These are phyloP conservation scores for Lasiosphaeriaceae sp. DNA, from an alignment of 495 filamentous ascomycete genomes.

Conservation along the genomic window DNA sequence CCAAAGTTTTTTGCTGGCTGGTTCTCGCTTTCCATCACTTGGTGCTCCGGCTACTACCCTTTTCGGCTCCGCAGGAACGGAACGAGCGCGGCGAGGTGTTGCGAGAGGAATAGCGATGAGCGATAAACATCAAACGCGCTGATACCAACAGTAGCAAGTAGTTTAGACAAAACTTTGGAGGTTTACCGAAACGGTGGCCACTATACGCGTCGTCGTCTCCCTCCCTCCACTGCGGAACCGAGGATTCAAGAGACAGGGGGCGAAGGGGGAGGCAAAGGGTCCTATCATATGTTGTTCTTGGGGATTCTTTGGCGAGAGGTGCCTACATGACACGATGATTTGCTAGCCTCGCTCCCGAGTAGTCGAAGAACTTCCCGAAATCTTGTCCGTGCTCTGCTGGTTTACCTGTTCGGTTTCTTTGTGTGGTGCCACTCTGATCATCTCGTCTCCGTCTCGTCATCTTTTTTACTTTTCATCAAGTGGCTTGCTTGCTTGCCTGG, in stretches of 20 bases:
- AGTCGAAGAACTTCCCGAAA: background rate
- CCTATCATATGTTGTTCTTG: background rate
- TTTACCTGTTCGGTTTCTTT: background rate
- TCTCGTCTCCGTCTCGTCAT: background rate
- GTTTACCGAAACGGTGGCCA: background rate
- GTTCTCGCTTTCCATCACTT: background rate
- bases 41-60: background rate
- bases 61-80: background rate
- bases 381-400: background rate
- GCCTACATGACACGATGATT: background rate
- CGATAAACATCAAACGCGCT: constrained; percentile 12
- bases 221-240: too few species aligned
- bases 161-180: background rate
- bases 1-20: background rate
- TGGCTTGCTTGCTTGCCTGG: background rate
- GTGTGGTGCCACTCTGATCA: background rate
- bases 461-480: background rate
- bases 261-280: background rate
- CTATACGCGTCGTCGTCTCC: background rate
- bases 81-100: background rate
- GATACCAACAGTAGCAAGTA: background rate
- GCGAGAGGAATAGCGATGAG: background rate
- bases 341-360: background rate
- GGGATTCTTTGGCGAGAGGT: too few species aligned
- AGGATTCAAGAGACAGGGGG: background rate